These are phyloP conservation scores for Candida montana DNA, from an alignment of 805 yeast genomes.

Conservation along the genomic window DNA sequence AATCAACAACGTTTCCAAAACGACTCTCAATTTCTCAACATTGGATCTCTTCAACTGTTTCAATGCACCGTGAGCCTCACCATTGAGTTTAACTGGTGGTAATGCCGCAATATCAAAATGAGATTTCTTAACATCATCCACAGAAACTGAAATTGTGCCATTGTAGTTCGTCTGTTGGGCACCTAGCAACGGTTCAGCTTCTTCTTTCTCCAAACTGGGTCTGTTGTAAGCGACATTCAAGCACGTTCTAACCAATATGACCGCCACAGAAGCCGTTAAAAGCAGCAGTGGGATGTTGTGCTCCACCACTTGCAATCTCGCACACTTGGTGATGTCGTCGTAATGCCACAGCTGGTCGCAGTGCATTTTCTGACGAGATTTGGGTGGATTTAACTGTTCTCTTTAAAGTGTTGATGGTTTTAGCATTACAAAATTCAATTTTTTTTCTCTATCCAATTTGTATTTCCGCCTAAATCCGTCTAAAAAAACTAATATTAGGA, in stretches of 20 bases:
- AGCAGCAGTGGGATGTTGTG: conserved; percentile 31
- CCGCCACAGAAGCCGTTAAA: conserved; percentile 21
- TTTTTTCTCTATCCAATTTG: too few relatives aligned
- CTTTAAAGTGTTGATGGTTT: too few relatives aligned
- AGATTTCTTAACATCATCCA: conserved; percentile 35
- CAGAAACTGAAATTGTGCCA: conserved; percentile 5
- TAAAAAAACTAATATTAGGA: not conserved
- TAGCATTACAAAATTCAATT: not conserved
- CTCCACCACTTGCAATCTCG: conserved; percentile 37
- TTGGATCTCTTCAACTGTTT: conserved; percentile 42
- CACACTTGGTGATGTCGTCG: conserved; percentile 56
- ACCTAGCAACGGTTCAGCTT: conserved; percentile 16
- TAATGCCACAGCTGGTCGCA: conserved; percentile 41
- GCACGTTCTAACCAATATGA: conserved; percentile 13
- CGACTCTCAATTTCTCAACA: conserved; percentile 50
- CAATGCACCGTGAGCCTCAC: conserved; percentile 54
- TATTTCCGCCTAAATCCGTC: not conserved
- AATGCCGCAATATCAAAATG: conserved; percentile 63
- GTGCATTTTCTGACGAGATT: not conserved
- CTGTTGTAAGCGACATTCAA: not conserved
- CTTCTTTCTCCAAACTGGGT: conserved; percentile 3
- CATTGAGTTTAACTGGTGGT: conserved; percentile 50
- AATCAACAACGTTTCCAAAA: conserved; percentile 43
- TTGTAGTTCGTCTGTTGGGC: conserved; percentile 4
- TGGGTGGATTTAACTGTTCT: too few relatives aligned